These are phyloP conservation scores for Penicillium freii DNA, from an alignment of 2,329 filamentous ascomycete species.

Conservation along the genomic window DNA sequence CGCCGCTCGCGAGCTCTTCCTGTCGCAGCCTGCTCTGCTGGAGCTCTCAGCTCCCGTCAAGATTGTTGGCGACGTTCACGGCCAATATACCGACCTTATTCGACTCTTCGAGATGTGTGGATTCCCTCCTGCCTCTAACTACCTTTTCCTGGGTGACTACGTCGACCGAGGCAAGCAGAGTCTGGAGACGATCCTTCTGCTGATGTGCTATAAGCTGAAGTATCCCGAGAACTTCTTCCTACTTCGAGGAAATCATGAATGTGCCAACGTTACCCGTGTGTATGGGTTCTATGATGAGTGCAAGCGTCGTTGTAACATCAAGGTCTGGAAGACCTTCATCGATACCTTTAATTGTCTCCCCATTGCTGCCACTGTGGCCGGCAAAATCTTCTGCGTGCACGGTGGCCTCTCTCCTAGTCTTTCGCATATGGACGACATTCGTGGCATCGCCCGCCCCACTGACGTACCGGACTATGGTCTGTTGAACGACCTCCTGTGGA, in stretches of 20 bases:
- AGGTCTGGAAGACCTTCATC: conserved; percentile 97
- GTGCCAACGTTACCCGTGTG: conserved; percentile 90
- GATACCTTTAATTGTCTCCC: conserved; percentile 95
- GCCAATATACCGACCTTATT: conserved; percentile 93
- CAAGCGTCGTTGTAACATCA: conserved; percentile 93
- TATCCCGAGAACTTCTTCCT: conserved; percentile 98
- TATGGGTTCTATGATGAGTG: conserved; percentile 99
- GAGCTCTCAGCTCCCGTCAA: conserved; percentile 95
- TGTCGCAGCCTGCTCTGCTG: conserved; percentile 86
- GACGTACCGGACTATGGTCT: conserved; percentile 97
- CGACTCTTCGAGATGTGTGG: conserved; percentile 99
- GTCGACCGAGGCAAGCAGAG: conserved; percentile 96
- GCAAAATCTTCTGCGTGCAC: conserved; percentile 97
- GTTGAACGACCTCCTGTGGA: conserved; percentile 94
- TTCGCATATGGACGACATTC: conserved; percentile 96
- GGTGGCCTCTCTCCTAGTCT: conserved; percentile 89
- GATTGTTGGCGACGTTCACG: conserved; percentile 95
- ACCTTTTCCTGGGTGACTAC: conserved; percentile 91
- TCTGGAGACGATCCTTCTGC: conserved; percentile 85
- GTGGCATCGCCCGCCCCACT: conserved; percentile 90
- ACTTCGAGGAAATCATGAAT: conserved; percentile 91
- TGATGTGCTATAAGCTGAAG: conserved; percentile 96
- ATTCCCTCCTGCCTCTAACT: conserved; percentile 88
- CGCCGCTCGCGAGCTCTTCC: conserved; percentile 80
- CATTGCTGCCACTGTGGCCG: conserved; percentile 93